Base-by-base conservation (phyloP, 1,139 yeast species). In the Suhomyces choctaworum region DNA sequence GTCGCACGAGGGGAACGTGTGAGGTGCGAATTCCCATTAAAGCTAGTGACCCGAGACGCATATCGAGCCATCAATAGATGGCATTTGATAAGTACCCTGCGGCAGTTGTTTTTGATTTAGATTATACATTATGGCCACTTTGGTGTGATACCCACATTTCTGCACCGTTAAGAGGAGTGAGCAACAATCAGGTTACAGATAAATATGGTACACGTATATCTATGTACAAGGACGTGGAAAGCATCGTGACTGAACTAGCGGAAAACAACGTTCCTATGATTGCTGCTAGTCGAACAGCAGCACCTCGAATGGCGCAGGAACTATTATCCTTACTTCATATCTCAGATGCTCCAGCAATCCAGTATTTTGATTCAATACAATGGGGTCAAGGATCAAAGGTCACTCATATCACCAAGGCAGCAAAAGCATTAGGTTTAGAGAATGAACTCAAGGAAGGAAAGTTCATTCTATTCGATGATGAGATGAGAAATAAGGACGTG, bases 121-220 rank as follows among this genome's bases (percentile, higher is more conserved):
- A 84, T 54, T 84, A 80, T 50, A 84, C 94, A 0, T 60, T 84
- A 27, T 84, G 92, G 94, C 90, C 75, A 26, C 65, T 84, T 58
- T 74, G 72, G 84, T 75, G 69, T 44, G 72, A 84, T 50, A 82
- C 88, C 0, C 92, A 84, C 52, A 69, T 84, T 11, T 58, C 66
- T 2, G 64, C 77, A n/a, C 92, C 84, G 0, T 38, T 78, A 20
- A 61, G 57, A 32, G 34, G 48, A 22, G 43, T 46, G 0, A 47
- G 52, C 5, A 55, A 56, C 13, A 42, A 51, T 6, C 45, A 48
- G 14, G 54, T 66, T 4, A 50, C 54, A 2, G 88, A 80, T 48
- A 56, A 67, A 29, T 56, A 60, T 36, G 82, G 82, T 1, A 72
- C 63, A 42, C 56, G 61, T 26, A 56, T 82, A 17, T 57, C 73